Percentiles rank a stretch among this genome's conserved stretches.
phyloP scores from a whole-genome alignment of 768 basidiomycete species.

The Lactifluus subvellereus region DNA sequence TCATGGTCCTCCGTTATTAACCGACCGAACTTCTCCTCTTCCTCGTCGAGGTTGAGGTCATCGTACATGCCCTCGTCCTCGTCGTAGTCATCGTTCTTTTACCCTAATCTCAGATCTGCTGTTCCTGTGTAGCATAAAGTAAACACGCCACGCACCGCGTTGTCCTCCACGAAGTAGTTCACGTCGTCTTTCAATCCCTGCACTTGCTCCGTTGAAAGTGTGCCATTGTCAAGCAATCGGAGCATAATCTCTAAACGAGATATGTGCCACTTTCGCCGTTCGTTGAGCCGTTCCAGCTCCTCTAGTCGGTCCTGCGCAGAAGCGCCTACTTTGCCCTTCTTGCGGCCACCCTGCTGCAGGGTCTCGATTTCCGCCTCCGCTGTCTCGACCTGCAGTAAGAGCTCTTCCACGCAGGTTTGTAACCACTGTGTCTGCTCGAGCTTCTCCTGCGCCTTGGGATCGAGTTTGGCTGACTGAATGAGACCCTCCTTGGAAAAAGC shows the following conservation, averaged over 20 bases:
- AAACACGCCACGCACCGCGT: constrained; percentile 60
- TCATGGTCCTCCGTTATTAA: constrained; percentile 68
- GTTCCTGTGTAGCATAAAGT: neutral
- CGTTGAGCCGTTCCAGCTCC: constrained; percentile 84
- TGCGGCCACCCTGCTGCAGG: constrained; percentile 72
- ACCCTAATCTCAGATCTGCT: neutral
- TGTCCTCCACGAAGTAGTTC: constrained; percentile 91
- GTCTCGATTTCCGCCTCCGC: constrained; percentile 93
- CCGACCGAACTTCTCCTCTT: constrained; percentile 89
- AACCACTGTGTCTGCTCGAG: constrained; percentile 85
- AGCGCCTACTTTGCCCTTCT: constrained; percentile 68
- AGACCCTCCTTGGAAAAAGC: constrained; percentile 99
- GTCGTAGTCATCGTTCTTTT: constrained; percentile 93
- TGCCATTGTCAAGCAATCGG: constrained; percentile 90
- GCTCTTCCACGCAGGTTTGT: constrained; percentile 81
- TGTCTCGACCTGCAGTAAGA: constrained; percentile 87
- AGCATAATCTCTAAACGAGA: constrained; percentile 88
- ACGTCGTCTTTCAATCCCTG: constrained; percentile 87
- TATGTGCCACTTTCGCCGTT: constrained; percentile 94
- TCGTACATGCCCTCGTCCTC: constrained; percentile 98
- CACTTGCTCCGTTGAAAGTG: constrained; percentile 76
- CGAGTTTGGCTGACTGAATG: constrained; percentile 87
- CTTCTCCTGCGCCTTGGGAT: constrained; percentile 97
- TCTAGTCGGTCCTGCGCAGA: constrained; percentile 66
- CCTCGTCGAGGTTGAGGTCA: constrained; percentile 93